A percentile compares a stretch with the other conserved stretches of the same genome.
Evolutionary conservation across 2,329 filamentous ascomycete species (phyloP).

Genomic region (Polychaeton citri): DNA sequence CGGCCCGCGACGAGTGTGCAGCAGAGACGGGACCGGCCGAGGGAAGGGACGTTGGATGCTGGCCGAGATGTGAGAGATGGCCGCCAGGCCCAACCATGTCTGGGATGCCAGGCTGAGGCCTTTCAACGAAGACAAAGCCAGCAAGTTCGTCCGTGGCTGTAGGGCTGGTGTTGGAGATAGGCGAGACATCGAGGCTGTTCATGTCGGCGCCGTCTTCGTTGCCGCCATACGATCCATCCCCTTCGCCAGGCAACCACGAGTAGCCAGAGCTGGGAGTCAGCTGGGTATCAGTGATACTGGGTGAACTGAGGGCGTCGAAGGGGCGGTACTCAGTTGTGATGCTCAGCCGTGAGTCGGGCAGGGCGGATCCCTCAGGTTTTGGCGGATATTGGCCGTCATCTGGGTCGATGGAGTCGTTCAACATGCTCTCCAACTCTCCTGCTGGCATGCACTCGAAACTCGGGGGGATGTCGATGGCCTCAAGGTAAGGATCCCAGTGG

Average conservation of each 20-base stretch:
- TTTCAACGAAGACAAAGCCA: neutral
- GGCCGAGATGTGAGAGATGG: too few relatives aligned
- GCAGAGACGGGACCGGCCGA: too few relatives aligned
- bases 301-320: slow-evolving; percentile 1
- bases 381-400: too few relatives aligned
- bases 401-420: too few relatives aligned
- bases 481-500: too few relatives aligned
- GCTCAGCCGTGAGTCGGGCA: neutral
- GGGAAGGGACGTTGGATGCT: too few relatives aligned
- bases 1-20: neutral
- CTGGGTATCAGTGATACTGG: neutral
- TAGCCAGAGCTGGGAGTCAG: neutral
- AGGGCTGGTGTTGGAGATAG: neutral
- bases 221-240: neutral
- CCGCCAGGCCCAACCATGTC: too few relatives aligned
- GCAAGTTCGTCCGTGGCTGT: neutral
- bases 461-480: too few relatives aligned
- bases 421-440: too few relatives aligned
- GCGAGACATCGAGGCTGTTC: neutral
- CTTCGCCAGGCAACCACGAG: neutral
- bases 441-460: too few relatives aligned
- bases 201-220: neutral
- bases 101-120: too few relatives aligned
- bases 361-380: too few relatives aligned
- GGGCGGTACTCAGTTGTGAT: neutral